Base-by-base conservation (phyloP, 2,329 filamentous ascomycete species). In the Cercospora sp. region DNA sequence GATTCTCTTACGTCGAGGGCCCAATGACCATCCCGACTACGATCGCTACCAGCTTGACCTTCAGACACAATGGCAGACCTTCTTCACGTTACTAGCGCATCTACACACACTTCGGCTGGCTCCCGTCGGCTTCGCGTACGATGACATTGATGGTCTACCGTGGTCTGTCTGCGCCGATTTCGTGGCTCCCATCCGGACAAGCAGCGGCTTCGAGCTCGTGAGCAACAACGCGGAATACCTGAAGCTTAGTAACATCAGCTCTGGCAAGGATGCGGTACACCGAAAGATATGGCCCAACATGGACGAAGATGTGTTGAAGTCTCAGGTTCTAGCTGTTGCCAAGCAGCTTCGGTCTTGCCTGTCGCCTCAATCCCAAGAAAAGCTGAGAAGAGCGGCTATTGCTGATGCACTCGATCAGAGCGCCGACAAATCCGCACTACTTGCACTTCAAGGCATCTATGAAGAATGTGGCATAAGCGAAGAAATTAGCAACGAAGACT, bases 131-230 rank as follows among this genome's bases (percentile, higher is more conserved):
- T 83, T 98, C 55, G 87, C 89, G 0, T 89, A 92, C 65, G 95
- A 98, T 75, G 79, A 85, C 0, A 85, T 87, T 59, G 85, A 86
- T 9, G 89, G 90, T 61, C 86, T 94, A 82, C 87, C 92, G 1
- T 97, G 93, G 93, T 86, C 96, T 58, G 85, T 97, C 4, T 90
- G 93, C 74, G 89, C 94, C 1, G 94, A 97, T 79, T 88, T 90
- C 34, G 84, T 96, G 60, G 91, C 92, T 3, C 89, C 91, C 2
- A 86, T 98, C 62, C 86, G 94, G 70, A 88, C 90, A 74, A 97
- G 92, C 81, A 95, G 90, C 77, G 84, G 86, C 59, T 82, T 94
- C 16, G 95, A 99, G 79, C 82, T 88, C 5, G 84, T 97, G 10
- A 86, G 87, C 71, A 86, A 94, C 74, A 97, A 97, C 73, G 77